These are phyloP conservation scores for Penicillium steckii DNA, from an alignment of 495 filamentous ascomycete species.

Conservation along the genomic window DNA sequence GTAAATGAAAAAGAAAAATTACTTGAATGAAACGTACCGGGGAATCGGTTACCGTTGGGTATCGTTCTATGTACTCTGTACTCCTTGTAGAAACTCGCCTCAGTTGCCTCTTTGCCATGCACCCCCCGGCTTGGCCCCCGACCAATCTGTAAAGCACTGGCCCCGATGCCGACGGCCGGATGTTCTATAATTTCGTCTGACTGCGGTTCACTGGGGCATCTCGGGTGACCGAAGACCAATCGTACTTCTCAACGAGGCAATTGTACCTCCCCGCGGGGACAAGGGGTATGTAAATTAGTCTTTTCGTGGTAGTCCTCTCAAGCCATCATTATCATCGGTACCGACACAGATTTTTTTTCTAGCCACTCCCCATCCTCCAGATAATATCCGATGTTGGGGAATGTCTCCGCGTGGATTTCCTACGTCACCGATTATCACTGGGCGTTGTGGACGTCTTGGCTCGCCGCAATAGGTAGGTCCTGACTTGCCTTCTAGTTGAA, in stretches of 20 bases:
- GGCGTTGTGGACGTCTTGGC: background rate
- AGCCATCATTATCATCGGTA: background rate
- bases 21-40: background rate
- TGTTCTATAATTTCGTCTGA: background rate
- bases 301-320: background rate
- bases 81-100: constrained; percentile 8
- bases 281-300: background rate
- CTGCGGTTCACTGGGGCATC: background rate
- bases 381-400: constrained; percentile 2
- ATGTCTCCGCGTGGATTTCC: background rate
- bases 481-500: background rate
- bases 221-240: background rate
- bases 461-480: background rate
- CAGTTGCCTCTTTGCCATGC: constrained; percentile 12
- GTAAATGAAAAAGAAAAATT: background rate
- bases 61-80: background rate
- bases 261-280: background rate
- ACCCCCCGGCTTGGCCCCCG: constrained; percentile 1
- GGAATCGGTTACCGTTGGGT: background rate
- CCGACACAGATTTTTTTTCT: background rate
- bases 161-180: constrained; percentile 9
- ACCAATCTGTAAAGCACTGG: background rate
- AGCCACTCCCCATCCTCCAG: background rate
- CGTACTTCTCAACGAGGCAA: background rate
- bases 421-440: background rate